Percentiles rank a stretch among this genome's conserved stretches.
These are phyloP conservation scores for Fonsecaea erecta DNA, from an alignment of 2,329 filamentous ascomycete genomes.

Conservation along the genomic window DNA sequence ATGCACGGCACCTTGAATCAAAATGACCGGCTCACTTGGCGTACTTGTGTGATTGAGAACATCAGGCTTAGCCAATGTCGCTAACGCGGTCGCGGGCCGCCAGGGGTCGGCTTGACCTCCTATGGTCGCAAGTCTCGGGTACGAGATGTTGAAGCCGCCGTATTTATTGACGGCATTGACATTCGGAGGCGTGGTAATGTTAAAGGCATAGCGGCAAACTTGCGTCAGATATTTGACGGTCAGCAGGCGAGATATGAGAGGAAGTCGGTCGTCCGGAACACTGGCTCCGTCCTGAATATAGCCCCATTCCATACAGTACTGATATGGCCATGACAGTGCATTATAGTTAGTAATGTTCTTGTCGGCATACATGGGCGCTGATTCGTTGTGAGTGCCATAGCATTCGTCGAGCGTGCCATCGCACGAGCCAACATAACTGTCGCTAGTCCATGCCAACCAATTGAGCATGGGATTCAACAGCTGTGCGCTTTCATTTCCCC, in stretches of 20 bases:
- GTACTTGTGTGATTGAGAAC: conserved; percentile 59
- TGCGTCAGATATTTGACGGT: conserved; percentile 66
- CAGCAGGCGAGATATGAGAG: conserved; percentile 73
- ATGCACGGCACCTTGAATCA: conserved; percentile 76
- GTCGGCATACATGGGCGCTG: conserved; percentile 52
- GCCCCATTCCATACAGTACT: conserved; percentile 70
- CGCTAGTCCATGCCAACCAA: conserved; percentile 60
- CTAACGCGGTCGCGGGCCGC: conserved; percentile 74
- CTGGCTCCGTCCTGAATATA: conserved; percentile 75
- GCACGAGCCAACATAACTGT: conserved; percentile 50
- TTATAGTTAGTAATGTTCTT: conserved; percentile 52
- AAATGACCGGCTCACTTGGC: conserved; percentile 68
- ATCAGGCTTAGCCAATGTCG: conserved; percentile 59
- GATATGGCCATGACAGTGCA: conserved; percentile 59
- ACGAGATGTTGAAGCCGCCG: conserved; percentile 73
- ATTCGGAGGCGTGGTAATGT: conserved; percentile 67
- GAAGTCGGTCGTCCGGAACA: conserved; percentile 66
- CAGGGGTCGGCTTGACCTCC: conserved; percentile 82
- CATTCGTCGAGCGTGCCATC: conserved; percentile 55
- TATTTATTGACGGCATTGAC: conserved; percentile 73
- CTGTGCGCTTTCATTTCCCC: conserved; percentile 46
- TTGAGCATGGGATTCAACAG: conserved; percentile 61
- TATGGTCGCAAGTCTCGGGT: conserved; percentile 75
- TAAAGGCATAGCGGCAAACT: conserved; percentile 71
- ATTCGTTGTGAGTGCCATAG: conserved; percentile 55